Evolutionary conservation across 2,329 filamentous ascomycete genomes (phyloP), one percentile per base, ranked within the genome.

Genomic region (Colletotrichum chrysophilum): DNA sequence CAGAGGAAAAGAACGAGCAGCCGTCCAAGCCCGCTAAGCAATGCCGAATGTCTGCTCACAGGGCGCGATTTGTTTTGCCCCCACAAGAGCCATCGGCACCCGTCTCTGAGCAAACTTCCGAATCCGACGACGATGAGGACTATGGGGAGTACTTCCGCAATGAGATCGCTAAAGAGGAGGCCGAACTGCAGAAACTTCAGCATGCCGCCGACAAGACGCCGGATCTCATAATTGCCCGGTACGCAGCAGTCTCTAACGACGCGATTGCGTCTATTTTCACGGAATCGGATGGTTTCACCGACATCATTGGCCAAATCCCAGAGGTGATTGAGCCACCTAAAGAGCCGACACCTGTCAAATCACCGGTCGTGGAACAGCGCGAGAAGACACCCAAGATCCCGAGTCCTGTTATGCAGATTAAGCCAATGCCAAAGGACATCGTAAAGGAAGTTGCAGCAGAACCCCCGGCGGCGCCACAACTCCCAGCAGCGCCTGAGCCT

Each of bases 101-200:
- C 13, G 74, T 84, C 13, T 77, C 83, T 6, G 86, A 87, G 62
- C 84, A 86, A 69, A 88, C 89, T 61, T 91, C 89, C 0, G 90
- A 91, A 70, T 88, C 87, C 14, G 78, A 88, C 66, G 89, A 92
- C 58, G 90, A 92, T 72, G 90, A 91, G 64, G 88, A 90, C 60
- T 89, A 92, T 84, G 89, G 87, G 21, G 89, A 90, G 67, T 89
- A 89, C 74, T 91, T 92, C 69, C 86, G 88, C 68, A 84, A 85
- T 69, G 85, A 91, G 78, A 91, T 92, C 48, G 81, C 84, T 56
- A 89, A 91, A 79, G 86, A 87, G 3, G 87, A 91, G 75, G 83
- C 83, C 1, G 86, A 90, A 70, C 79, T 92, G 34, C 85, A 85
- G 74, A 88, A 87, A 66, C 80, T 91, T 8, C 85, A 88, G 71